Conservation (phyloP, 805 yeast species). For the Candida dajiaensis region DNA sequence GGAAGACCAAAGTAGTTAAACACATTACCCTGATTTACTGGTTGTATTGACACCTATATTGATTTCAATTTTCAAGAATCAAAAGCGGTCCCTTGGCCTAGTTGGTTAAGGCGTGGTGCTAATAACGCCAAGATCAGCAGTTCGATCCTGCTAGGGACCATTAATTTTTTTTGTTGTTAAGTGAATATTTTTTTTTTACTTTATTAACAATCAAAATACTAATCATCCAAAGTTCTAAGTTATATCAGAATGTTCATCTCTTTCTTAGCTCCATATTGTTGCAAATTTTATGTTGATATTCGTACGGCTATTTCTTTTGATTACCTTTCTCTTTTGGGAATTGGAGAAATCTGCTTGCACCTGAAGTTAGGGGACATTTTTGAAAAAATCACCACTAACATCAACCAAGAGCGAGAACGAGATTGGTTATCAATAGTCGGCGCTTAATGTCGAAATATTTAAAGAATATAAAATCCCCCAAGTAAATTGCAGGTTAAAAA, state of each 20-base stretch:
- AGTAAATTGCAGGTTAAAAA: too few relatives aligned
- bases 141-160: conserved; percentile 86
- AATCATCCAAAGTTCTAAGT: background rate
- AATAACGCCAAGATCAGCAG: conserved; percentile 64
- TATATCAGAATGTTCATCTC: background rate
- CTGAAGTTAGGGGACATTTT: background rate
- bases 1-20: background rate
- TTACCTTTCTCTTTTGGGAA: background rate
- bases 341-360: background rate
- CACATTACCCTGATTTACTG: background rate
- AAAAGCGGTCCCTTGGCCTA: conserved; percentile 46
- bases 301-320: too few relatives aligned
- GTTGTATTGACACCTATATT: too few relatives aligned
- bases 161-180: background rate
- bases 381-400: background rate
- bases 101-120: conserved; percentile 58
- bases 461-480: background rate
- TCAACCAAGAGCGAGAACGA: background rate
- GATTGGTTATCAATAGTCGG: background rate
- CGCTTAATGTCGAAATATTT: background rate
- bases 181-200: background rate
- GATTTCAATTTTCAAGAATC: background rate
- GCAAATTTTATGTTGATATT: background rate
- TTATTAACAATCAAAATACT: background rate
- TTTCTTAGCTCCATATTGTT: background rate